Base-by-base conservation (phyloP, 305 asterid species). In the Rubia occidens region DNA sequence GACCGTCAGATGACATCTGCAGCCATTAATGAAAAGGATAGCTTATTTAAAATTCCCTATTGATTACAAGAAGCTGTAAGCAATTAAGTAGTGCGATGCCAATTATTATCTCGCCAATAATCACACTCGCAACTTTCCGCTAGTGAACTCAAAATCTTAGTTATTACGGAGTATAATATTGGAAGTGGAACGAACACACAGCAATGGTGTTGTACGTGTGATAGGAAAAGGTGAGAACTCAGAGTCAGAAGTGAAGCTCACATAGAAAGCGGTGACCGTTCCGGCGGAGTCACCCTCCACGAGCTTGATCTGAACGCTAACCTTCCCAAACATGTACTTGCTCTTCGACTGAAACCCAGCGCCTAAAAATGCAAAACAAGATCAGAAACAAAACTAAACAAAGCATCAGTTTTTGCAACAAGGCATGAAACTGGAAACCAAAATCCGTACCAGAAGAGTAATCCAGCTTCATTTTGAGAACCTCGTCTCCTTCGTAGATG, bases 211-310 rank as follows among this genome's bases (percentile, higher is more conserved):
- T 1, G 11, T n/a, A 13, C 7, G 64, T 9, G 37, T 49, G 62
- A 71, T 10, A n/a, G 4, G 7, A 9, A 2, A 29, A 42, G 20
- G 49, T 0, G 5, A 32, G 35, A 3, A 32, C 35, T 32, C 11
- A 24, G 15, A 3, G 13, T 32, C 11, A 24, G 15, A 3, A 32
- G 21, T 29, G 43, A 73, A 26, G 42, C 83, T 71, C 74, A 87
- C 89, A 68, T 85, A 91, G 79, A 85, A 89, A 42, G 96, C 98
- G 51, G 98, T 91, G 64, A 91, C 98, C 64, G 96, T 91, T 69
- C 98, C 96, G 64, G 98, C 98, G 74, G 98, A 91, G 71, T 91
- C 98, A 69, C 96, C 98, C 26, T 72, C 93, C 0, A 92, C 96
- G 66, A 92, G 98, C 88, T 89, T 89, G 69, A 92, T 88, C 84